Evolutionary conservation across 805 yeast species (phyloP).

Genomic region (Yamadazyma takamatsuzukensis): DNA sequence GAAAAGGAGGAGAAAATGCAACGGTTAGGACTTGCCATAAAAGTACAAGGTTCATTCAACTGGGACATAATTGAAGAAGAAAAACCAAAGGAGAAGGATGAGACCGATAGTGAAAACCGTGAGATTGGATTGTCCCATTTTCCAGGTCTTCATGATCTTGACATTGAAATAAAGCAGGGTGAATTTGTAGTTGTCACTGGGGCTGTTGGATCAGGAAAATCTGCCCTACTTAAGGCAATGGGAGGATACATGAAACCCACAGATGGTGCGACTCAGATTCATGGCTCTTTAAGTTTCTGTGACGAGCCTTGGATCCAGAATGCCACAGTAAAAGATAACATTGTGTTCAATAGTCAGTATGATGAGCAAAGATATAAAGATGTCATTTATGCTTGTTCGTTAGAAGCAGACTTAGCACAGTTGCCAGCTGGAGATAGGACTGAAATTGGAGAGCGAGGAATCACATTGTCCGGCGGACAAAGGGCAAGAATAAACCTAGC

Average conservation of each 20-base stretch:
- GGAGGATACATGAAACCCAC: slow-evolving; percentile 33
- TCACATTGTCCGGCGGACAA: slow-evolving; percentile 34
- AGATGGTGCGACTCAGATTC: slow-evolving; percentile 22
- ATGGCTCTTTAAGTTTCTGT: slow-evolving; percentile 25
- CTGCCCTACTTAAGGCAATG: slow-evolving; percentile 33
- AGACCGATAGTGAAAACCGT: not conserved
- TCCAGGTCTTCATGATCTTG: slow-evolving; percentile 26
- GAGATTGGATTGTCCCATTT: not conserved
- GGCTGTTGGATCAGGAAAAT: slow-evolving; percentile 31
- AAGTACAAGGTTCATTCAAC: slow-evolving; percentile 22
- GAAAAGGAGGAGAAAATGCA: slow-evolving; percentile 11
- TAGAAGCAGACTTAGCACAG: slow-evolving; percentile 25
- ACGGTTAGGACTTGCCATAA: slow-evolving; percentile 14
- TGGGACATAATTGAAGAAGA: slow-evolving; percentile 25
- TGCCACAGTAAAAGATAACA: slow-evolving; percentile 28
- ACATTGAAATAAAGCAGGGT: slow-evolving; percentile 23
- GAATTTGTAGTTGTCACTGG: slow-evolving; percentile 35
- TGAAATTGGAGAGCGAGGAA: slow-evolving; percentile 33
- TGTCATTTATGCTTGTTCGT: slow-evolving; percentile 25
- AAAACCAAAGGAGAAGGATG: slow-evolving; percentile 2
- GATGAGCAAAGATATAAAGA: slow-evolving; percentile 20
- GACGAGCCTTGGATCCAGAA: slow-evolving; percentile 35
- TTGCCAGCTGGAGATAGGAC: slow-evolving; percentile 30
- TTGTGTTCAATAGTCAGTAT: slow-evolving; percentile 23
- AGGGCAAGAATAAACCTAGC: slow-evolving; percentile 32